phyloP scores from a whole-genome alignment of 1,284 basidiomycete genomes.

The Ustilago cynodontis region DNA sequence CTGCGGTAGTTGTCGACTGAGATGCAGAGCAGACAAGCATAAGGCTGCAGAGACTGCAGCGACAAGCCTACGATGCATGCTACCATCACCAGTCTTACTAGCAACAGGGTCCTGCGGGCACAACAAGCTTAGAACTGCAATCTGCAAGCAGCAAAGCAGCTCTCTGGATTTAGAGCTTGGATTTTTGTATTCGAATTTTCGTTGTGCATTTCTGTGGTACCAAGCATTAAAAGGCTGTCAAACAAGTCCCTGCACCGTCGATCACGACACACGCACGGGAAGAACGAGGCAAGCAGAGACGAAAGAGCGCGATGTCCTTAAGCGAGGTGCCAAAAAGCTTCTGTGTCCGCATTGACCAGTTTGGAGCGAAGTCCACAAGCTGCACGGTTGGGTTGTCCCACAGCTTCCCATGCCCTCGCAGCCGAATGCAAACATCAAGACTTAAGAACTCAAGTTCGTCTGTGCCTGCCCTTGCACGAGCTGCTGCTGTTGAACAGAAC shows the following conservation, averaged over 20 bases:
- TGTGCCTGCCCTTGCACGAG: not conserved
- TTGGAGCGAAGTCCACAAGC: no score
- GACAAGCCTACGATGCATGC: not conserved
- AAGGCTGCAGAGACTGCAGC: not conserved
- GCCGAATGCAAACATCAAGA: not conserved
- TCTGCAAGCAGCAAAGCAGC: not conserved
- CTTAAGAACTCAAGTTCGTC: not conserved
- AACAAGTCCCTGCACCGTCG: conserved; percentile 10
- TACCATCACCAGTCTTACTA: not conserved
- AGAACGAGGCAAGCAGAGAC: not conserved
- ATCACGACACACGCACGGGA: conserved; percentile 13
- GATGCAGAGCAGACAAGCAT: not conserved
- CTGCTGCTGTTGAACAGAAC: not conserved
- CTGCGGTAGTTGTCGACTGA: not conserved
- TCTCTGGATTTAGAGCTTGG: not conserved
- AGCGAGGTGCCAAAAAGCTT: not conserved
- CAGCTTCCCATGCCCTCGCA: not conserved
- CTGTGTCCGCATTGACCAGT: conserved; percentile 5
- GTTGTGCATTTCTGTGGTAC: conserved; percentile 2
- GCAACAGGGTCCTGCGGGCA: not conserved
- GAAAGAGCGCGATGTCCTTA: not conserved
- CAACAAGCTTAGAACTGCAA: not conserved
- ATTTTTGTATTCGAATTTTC: conserved; percentile 1
- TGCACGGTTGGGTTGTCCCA: conserved; percentile 5
- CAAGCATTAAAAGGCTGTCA: not conserved